Base-by-base conservation (phyloP, 805 yeast species). In the Peterozyma xylosa region DNA sequence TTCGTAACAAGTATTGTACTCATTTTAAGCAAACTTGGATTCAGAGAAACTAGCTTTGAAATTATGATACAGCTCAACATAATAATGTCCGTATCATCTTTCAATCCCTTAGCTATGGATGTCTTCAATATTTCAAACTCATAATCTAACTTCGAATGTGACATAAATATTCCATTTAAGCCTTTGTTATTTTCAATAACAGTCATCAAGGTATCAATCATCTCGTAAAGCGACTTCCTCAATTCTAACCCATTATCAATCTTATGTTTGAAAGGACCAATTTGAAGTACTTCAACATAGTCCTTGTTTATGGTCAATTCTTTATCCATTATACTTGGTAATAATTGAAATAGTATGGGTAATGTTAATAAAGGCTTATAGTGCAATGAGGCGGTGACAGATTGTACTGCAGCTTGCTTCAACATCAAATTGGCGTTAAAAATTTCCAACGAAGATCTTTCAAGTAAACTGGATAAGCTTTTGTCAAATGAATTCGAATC, bases 261-360 rank as follows among this genome's bases (percentile, higher is more conserved):
- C 48, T 80, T 79, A 56, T 86, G 90, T 56, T 85, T 86, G 67
- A 83, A 86, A 0, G 95, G 95, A 1, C 96, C 96, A 77, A 88
- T 86, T 39, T 82, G 83, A 32, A 87, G 80, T 15, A 71, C 66
- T 43, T 80, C 80, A 38, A 82, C 75, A 53, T 76, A 80, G 45
- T 75, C 73, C 30, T 71, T 73, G 50, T 74, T 74, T 1, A 80
- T 68, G 11, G 61, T 62, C 38, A 85, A 67, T 54, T 84, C 87
- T 4, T 60, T 63, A 29, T 60, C 65, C 50, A 73, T 73, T 2
- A 85, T 62, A 0, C 58, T 54, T 0, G 85, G 78, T 35, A 83
- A 59, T 2, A 80, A 63, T 2, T 56, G 54, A 3, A 71, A 59
- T 35, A 80, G 57, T 41, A 71, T 64, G 1, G 74, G 71, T 3